These are phyloP conservation scores for Sporodiniella umbellata DNA, from an alignment of 371 early-diverging fungal genomes.

Conservation along the genomic window DNA sequence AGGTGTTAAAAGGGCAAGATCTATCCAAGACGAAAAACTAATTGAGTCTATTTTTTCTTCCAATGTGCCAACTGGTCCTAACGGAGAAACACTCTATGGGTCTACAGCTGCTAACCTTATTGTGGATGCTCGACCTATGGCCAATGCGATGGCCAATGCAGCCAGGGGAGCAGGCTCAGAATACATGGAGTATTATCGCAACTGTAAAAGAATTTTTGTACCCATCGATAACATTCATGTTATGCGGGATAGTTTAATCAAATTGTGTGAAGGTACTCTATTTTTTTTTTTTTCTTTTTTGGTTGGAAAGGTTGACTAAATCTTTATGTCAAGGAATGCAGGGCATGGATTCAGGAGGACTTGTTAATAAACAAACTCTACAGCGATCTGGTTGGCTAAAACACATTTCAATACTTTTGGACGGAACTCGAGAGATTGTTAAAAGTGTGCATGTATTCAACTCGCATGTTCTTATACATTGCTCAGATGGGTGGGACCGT, in stretches of 20 bases:
- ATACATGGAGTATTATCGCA: slow-evolving; percentile 87
- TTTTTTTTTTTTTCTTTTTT: no score
- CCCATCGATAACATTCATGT: slow-evolving; percentile 98
- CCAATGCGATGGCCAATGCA: slow-evolving; percentile 91
- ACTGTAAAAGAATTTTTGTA: slow-evolving; percentile 80
- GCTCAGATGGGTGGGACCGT: slow-evolving; percentile 99
- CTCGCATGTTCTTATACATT: slow-evolving; percentile 92
- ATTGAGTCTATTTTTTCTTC: slow-evolving; percentile 85
- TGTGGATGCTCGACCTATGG: slow-evolving; percentile 92
- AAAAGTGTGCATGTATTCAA: slow-evolving; percentile 71
- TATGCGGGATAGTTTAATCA: slow-evolving; percentile 85
- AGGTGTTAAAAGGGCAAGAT: slow-evolving; percentile 89
- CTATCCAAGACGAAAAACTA: slow-evolving; percentile 95
- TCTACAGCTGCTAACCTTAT: slow-evolving; percentile 73
- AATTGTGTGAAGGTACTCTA: slow-evolving; percentile 74
- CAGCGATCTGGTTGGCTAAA: slow-evolving; percentile 84
- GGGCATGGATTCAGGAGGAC: slow-evolving; percentile 49
- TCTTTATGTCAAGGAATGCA: slow-evolving; percentile 43
- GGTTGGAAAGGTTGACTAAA: not conserved
- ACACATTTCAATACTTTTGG: slow-evolving; percentile 80
- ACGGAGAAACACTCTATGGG: slow-evolving; percentile 45
- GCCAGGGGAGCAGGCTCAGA: slow-evolving; percentile 96
- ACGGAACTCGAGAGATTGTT: slow-evolving; percentile 81
- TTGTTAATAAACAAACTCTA: slow-evolving; percentile 49
- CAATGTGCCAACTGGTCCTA: slow-evolving; percentile 41